These are phyloP conservation scores for Phyllostachys edulis DNA, from an alignment of 176 grass and related monocot species.

Conservation along the genomic window DNA sequence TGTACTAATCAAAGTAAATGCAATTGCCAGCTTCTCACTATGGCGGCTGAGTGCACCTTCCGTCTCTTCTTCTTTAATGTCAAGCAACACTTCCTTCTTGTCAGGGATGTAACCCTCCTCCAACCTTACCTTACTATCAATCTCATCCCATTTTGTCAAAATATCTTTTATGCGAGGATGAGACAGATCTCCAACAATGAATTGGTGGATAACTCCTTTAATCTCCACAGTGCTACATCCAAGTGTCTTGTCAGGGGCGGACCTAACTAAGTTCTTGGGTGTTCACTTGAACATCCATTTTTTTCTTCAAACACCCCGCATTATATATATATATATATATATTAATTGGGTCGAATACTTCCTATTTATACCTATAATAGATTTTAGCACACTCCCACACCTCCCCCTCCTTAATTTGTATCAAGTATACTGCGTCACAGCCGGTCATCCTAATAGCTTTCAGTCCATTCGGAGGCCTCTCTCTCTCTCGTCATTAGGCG, in stretches of 20 bases:
- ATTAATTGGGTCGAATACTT: no score
- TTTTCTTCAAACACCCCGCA: no score
- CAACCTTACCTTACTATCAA: conserved; percentile 49
- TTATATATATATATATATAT: no score
- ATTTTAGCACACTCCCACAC: no score
- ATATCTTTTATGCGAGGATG: conserved; percentile 56
- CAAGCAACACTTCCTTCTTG: conserved; percentile 57
- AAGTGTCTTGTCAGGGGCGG: conserved; percentile 3
- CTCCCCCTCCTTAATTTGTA: no score
- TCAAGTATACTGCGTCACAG: no score
- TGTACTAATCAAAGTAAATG: conserved; percentile 48
- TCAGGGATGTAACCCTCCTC: conserved; percentile 58
- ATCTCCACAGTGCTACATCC: conserved; percentile 58
- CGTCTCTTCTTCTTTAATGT: conserved; percentile 62
- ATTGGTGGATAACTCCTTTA: conserved; percentile 56
- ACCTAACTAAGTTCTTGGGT: no score
- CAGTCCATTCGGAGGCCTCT: no score
- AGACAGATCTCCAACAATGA: conserved; percentile 61
- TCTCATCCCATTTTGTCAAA: conserved; percentile 55
- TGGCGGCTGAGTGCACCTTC: conserved; percentile 47
- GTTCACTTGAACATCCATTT: no score
- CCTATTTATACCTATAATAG: no score
- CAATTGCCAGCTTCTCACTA: conserved; percentile 62
- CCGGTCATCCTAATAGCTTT: no score
- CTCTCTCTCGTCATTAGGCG: no score